Percentiles rank a stretch among this genome's conserved stretches.
These are phyloP conservation scores for Dioszegia crocea DNA, from an alignment of 768 basidiomycete genomes.

Conservation along the genomic window DNA sequence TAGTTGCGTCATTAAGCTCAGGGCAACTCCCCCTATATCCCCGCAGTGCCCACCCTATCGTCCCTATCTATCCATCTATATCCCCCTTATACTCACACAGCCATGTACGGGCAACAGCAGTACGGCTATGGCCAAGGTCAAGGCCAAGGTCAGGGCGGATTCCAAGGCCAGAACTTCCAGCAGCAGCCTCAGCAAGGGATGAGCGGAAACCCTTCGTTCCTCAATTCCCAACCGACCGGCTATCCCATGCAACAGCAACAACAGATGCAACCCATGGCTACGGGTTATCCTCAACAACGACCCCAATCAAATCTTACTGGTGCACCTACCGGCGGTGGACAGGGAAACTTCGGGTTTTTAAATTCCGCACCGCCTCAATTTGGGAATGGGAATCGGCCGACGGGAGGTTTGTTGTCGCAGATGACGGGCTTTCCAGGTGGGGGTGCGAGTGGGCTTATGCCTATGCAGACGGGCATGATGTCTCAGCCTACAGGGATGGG, in stretches of 20 bases:
- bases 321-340: conserved; percentile 4
- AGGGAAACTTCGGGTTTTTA: conserved; percentile 32
- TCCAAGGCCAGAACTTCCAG: conserved; percentile 1
- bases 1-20: conserved; percentile 1
- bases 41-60: too few relatives aligned
- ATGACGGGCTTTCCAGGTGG: conserved; percentile 57
- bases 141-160: conserved; percentile 1
- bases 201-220: conserved; percentile 9
- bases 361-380: conserved; percentile 32
- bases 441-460: conserved; percentile 40
- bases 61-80: conserved; percentile 1
- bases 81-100: background rate
- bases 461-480: conserved; percentile 35
- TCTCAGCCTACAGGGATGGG: conserved; percentile 35
- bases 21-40: background rate
- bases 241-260: conserved; percentile 17
- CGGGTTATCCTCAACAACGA: conserved; percentile 24
- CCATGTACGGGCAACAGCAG: conserved; percentile 8
- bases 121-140: conserved; percentile 4
- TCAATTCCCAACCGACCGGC: conserved; percentile 19
- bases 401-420: conserved; percentile 55
- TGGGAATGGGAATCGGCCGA: conserved; percentile 5
- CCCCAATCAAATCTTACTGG: conserved; percentile 13
- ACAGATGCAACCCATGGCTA: conserved; percentile 18
- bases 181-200: conserved; percentile 1